Percentiles rank a stretch among this genome's conserved stretches.
These are phyloP conservation scores for Xerophyta viscosa DNA, from an alignment of 106 monocot genomes.

Conservation along the genomic window DNA sequence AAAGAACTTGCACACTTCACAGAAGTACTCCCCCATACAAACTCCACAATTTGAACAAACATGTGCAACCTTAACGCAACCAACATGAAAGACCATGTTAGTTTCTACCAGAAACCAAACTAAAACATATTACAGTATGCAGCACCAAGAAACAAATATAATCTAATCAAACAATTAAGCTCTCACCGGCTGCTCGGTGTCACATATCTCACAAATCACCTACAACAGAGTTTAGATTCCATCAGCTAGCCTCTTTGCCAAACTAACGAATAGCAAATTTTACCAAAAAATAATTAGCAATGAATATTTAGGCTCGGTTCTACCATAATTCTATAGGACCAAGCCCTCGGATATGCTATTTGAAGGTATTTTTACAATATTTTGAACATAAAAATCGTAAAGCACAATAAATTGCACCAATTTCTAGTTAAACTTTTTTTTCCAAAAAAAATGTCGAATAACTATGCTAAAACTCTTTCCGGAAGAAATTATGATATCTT, in stretches of 20 bases:
- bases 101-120: neutral
- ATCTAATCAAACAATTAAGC: neutral
- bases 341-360: too few relatives aligned
- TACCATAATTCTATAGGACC: too few relatives aligned
- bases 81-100: neutral
- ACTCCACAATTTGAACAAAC: conserved; percentile 78
- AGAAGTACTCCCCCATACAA: conserved; percentile 94
- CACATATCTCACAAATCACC: conserved; percentile 55
- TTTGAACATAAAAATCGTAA: too few relatives aligned
- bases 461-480: too few relatives aligned
- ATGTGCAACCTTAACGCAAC: conserved; percentile 44
- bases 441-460: too few relatives aligned
- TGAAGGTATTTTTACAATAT: too few relatives aligned
- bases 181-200: conserved; percentile 59
- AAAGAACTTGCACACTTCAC: conserved; percentile 70
- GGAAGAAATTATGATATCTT: too few relatives aligned
- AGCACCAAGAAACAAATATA: neutral
- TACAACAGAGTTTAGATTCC: conserved; percentile 8
- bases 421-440: too few relatives aligned
- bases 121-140: neutral
- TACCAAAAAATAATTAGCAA: neutral
- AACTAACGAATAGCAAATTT: neutral
- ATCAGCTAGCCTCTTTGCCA: neutral
- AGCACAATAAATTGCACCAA: too few relatives aligned
- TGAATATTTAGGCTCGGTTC: too few relatives aligned